Base-by-base conservation (phyloP, 2,329 filamentous ascomycete species). In the Neofusicoccum kwambonambiense region DNA sequence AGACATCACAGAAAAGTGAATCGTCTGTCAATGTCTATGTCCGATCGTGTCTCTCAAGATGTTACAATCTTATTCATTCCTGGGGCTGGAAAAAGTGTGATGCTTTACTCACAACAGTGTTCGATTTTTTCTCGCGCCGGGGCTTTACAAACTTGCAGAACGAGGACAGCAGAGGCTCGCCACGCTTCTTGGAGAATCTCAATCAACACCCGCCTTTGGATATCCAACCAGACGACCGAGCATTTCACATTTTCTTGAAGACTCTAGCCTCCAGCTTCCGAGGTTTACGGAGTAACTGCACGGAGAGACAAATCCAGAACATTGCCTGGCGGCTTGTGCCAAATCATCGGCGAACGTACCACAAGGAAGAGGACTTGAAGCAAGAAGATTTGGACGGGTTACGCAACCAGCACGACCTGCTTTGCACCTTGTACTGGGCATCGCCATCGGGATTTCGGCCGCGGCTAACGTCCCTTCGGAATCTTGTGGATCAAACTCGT, bases 21-120 rank as follows among this genome's bases (percentile, higher is more conserved):
- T 69, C 79, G 8, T 82, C 78, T n/a, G 77, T 85, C 65, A 87
- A 87, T 68, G 79, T 78, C 15, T 88, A 88, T 67, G 74, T 86
- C 56, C 81, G 84, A 60, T 73, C 79, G 7, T 72, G 82, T 27
- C 78, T 88, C 51, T 78, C 77, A 12, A 78, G 86, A 67, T 87
- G 84, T 69, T 81, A 83, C 68, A 72, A 78, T 44, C 76, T 89
- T 22, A 80, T 87, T 54, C 79, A 79, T 39, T 69, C 69, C 34
- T 88, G 86, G 86, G 80, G 82, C 15, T 88, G 86, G 86, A 78
- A 76, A 63, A 79, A 80, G 68, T 86, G 85, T 69, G 86, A 87
- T 44, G 67, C 76, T 15, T 78, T 85, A 11, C 78, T 89, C 11
- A 81, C 82, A 54, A 77, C 74, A 0, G 73, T 86, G 0, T 87